Evolutionary conservation across 306 rosid species (phyloP), one percentile per base, ranked within the genome.

Genomic region (Cucurbita argyrosperma): DNA sequence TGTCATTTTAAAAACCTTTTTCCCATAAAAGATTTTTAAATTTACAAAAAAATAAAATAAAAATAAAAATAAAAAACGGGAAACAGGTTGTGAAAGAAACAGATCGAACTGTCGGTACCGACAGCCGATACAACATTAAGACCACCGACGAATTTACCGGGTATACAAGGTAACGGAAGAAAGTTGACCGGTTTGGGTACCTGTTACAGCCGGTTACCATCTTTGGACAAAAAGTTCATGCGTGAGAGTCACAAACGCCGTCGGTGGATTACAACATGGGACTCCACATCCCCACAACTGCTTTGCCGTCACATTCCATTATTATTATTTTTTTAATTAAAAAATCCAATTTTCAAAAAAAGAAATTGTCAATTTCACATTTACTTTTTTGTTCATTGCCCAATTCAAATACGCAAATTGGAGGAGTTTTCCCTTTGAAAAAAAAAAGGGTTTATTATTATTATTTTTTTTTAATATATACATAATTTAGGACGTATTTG

Each of bases 251-350:
- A 65, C 71, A 13, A 67, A 67, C 57, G 57, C 43, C 74, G 74
- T 68, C 74, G 74, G 74, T 68, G 74, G 57, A 47, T 50, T 23
- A 46, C 74, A 67, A 68, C 57, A 68, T 68, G 74, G 52, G 74
- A 47, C 74, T 68, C 57, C 74, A 63, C 50, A 39, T 63, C 47
- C 70, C 70, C 70, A 68, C 57, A 68, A 13, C 13, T 26, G 13
- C 56, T 46, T 66, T 11, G 12, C 73, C 56, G 21, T 46, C 43
- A 68, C 55, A 7, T 46, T 67, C 55, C 73, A 67, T 46, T 43
- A 67, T 67, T 46, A 2, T 3, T 2, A 3, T 26, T 60, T 60
- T 60, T 60, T 12, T 18, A 62, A 62, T 30, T 30, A 30, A 15
- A 10, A 61, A 61, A 14, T 14, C 19, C 11, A 60, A 12, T 62